Conservation (phyloP, 2,329 filamentous ascomycete species). For the Fusarium camptoceras region DNA sequence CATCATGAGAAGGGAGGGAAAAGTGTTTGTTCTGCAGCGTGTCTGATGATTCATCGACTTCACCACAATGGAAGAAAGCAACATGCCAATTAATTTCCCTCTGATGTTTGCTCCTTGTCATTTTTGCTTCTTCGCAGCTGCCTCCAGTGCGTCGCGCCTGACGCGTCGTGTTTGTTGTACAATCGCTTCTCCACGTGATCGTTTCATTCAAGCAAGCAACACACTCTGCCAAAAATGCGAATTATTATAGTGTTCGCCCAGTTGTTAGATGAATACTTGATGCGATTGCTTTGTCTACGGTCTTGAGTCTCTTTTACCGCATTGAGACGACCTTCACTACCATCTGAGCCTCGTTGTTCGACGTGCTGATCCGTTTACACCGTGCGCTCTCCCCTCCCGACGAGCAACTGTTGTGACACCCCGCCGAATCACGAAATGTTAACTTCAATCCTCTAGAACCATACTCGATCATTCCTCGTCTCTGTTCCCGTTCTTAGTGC, state of each 20-base stretch:
- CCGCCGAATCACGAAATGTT: neutral
- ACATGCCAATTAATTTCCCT: neutral
- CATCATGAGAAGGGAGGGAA: neutral
- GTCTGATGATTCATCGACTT: neutral
- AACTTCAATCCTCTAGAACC: rapidly evolving
- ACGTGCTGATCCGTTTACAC: too few species aligned
- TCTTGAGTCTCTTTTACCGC: too few species aligned
- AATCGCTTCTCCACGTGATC: neutral
- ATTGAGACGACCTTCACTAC: too few species aligned
- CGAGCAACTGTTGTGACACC: too few species aligned
- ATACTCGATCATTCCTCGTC: neutral
- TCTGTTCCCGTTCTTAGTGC: neutral
- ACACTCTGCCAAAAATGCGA: too few species aligned
- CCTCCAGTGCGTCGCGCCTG: neutral
- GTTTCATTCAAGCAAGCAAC: neutral
- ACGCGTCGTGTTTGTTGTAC: neutral
- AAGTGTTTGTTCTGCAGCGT: neutral
- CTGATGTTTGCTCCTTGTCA: neutral
- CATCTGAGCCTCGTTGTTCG: too few species aligned
- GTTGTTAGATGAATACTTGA: too few species aligned
- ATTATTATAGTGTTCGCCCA: too few species aligned
- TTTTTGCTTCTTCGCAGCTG: neutral
- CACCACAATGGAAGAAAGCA: neutral
- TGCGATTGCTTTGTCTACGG: too few species aligned
- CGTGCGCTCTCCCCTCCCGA: neutral